These are phyloP conservation scores for Huntiella moniliformis DNA, from an alignment of 2,329 filamentous ascomycete species.

Conservation along the genomic window DNA sequence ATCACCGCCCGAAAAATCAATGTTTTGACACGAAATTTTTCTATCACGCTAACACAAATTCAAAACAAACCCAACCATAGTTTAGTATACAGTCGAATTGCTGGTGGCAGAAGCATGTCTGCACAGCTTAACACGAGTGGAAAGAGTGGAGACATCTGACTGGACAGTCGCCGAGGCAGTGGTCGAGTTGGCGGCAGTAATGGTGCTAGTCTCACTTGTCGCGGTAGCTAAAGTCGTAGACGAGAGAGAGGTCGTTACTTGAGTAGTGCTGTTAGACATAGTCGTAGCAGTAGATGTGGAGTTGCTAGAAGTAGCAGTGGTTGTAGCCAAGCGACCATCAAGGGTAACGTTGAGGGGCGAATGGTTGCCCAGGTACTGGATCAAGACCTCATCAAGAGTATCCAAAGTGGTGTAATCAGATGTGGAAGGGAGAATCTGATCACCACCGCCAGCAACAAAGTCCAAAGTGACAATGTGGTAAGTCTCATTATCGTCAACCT, in stretches of 20 bases:
- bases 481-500: constrained; percentile 22
- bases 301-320: neutral
- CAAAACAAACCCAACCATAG: no score
- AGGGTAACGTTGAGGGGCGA: constrained; percentile 31
- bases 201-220: neutral
- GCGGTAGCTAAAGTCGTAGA: neutral
- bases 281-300: neutral
- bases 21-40: no score
- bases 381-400: constrained; percentile 34
- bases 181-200: neutral
- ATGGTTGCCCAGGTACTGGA: constrained; percentile 28
- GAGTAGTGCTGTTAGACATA: neutral
- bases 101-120: neutral
- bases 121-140: neutral
- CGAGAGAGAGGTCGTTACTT: neutral
- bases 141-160: no score
- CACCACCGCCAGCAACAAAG: constrained; percentile 42
- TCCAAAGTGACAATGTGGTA: constrained; percentile 45
- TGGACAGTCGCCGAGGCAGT: no score
- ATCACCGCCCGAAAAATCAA: no score
- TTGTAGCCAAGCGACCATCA: constrained; percentile 25
- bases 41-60: no score
- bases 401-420: constrained; percentile 28
- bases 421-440: constrained; percentile 30
- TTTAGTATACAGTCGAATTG: no score